Evolutionary conservation across 257 asterid species (phyloP).

Genomic region (Asclepias syriaca): DNA sequence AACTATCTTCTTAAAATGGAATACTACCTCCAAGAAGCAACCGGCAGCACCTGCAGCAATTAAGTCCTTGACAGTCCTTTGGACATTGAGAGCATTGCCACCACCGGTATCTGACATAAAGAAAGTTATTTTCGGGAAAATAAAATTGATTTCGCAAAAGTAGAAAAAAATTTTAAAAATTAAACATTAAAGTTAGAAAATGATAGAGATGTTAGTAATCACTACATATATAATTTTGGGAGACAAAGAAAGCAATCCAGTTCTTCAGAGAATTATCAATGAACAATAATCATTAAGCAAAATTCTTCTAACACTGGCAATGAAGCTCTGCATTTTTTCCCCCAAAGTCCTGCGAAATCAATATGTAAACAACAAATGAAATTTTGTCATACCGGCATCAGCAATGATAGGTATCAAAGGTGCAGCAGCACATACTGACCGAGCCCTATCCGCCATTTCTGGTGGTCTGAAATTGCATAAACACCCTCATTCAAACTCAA

Average conservation of each 20-base stretch:
- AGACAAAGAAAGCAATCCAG: not conserved
- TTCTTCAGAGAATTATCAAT: not conserved
- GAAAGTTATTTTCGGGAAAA: not conserved
- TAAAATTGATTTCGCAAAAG: not conserved
- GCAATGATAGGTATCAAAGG: slow-evolving; percentile 18
- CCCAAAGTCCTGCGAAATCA: not conserved
- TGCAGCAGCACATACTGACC: slow-evolving; percentile 15
- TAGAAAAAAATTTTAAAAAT: too few relatives aligned
- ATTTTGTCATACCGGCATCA: slow-evolving; percentile 14
- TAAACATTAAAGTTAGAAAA: not conserved
- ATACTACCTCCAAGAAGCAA: slow-evolving; percentile 20
- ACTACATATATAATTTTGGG: not conserved
- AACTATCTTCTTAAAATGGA: not conserved
- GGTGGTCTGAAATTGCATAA: slow-evolving; percentile 12
- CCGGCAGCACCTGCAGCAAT: slow-evolving; percentile 26
- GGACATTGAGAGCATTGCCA: slow-evolving; percentile 24
- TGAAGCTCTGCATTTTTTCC: not conserved
- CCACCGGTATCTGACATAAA: slow-evolving; percentile 18
- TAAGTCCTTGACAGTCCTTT: slow-evolving; percentile 23
- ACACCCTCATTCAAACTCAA: not conserved
- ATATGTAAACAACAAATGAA: not conserved
- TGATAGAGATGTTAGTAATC: not conserved
- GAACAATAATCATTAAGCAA: not conserved
- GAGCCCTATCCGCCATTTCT: slow-evolving; percentile 17
- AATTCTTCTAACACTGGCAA: not conserved